phyloP scores from a whole-genome alignment of 2,329 filamentous ascomycete species.

The Hypoxylon sp. region DNA sequence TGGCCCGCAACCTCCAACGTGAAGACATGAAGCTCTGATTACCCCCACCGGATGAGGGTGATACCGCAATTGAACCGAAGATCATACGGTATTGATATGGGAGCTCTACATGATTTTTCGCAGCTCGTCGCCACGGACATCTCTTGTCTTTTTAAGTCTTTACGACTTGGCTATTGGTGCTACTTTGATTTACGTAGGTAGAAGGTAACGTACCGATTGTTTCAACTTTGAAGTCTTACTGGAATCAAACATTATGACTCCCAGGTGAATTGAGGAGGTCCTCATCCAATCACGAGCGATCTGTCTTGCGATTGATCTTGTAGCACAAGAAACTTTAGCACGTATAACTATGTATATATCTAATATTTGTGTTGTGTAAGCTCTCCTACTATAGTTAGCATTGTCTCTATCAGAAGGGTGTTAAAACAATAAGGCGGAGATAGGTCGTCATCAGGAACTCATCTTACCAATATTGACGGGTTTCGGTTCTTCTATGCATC shows the following conservation, averaged over 20 bases:
- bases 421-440: no score
- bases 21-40: neutral
- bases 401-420: no score
- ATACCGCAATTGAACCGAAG: constrained; percentile 5
- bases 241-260: neutral
- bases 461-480: no score
- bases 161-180: constrained; percentile 1
- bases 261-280: neutral
- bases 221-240: constrained; percentile 3
- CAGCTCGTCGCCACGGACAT: neutral
- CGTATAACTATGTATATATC: no score
- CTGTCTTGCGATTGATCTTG: neutral
- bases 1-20: neutral
- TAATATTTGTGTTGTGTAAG: no score
- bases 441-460: no score
- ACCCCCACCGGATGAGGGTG: neutral
- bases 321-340: no score
- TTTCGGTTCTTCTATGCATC: no score
- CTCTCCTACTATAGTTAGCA: neutral
- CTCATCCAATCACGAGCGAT: neutral
- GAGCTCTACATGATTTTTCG: neutral
- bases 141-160: neutral
- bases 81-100: neutral
- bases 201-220: constrained; percentile 6
- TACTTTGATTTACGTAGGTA: constrained; percentile 7